Evolutionary conservation across 2,329 filamentous ascomycete genomes (phyloP).

Genomic region (Neurospora crassa): DNA sequence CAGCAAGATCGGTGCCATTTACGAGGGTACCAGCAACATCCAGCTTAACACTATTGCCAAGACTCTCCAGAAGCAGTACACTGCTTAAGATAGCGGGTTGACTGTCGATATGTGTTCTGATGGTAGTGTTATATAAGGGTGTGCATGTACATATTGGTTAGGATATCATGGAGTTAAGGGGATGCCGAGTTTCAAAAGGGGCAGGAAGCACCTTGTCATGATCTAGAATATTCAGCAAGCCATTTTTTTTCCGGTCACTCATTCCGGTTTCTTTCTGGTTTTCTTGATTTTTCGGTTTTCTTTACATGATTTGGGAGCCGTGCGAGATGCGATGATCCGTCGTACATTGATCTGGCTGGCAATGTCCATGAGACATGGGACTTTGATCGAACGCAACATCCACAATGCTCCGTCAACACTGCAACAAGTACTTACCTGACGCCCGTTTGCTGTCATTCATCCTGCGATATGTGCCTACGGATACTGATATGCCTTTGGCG

Average conservation of each 20-base stretch:
- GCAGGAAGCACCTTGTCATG: background rate
- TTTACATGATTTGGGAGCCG: background rate
- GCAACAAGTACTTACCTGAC: background rate
- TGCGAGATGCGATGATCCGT: background rate
- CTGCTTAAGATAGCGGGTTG: conserved; percentile 16
- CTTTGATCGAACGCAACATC: background rate
- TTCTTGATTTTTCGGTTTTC: background rate
- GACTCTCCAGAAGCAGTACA: conserved; percentile 53
- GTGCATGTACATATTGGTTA: conserved; percentile 2
- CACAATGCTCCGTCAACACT: conserved; percentile 1
- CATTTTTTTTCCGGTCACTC: background rate
- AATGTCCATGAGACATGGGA: background rate
- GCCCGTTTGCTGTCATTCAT: background rate
- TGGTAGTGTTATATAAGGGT: conserved; percentile 1
- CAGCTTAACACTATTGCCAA: conserved; percentile 59
- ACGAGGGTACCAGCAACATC: conserved; percentile 81
- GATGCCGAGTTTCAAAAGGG: background rate
- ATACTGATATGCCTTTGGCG: background rate
- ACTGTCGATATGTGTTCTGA: conserved; percentile 3
- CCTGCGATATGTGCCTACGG: background rate
- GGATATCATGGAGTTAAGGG: background rate
- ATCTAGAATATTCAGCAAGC: background rate
- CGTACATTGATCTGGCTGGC: no score
- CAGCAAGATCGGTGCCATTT: conserved; percentile 97
- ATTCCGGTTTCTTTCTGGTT: background rate